phyloP scores from a whole-genome alignment of 306 rosid genomes.

The Echinosophora koreensis region DNA sequence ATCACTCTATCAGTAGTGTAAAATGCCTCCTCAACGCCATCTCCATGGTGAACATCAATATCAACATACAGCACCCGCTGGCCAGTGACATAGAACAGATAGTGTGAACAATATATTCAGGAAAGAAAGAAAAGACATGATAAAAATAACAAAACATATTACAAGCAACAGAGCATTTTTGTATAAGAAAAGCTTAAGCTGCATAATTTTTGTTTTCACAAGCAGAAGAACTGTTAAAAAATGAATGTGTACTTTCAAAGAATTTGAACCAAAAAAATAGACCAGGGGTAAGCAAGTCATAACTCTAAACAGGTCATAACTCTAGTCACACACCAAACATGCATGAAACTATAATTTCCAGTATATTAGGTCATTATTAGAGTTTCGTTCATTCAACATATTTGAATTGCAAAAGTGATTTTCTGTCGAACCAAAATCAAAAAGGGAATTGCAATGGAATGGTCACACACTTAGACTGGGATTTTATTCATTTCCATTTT shows the following conservation, averaged over 20 bases:
- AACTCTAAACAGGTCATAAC: background rate
- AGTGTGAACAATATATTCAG: conserved; percentile 7
- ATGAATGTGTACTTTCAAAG: background rate
- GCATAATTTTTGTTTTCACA: background rate
- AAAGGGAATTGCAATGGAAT: background rate
- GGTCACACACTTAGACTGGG: background rate
- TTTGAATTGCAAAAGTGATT: background rate
- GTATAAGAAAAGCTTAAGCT: background rate
- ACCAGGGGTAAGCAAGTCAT: background rate
- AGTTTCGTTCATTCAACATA: background rate
- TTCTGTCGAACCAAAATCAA: background rate
- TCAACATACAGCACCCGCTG: conserved; percentile 93
- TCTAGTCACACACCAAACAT: background rate
- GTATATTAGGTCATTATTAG: background rate
- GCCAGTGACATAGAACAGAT: conserved; percentile 39
- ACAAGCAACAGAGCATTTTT: background rate
- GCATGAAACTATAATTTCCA: background rate
- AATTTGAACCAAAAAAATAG: background rate
- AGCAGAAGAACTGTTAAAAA: background rate
- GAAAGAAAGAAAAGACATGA: background rate
- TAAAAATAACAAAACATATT: conserved; percentile 8
- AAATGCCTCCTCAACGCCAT: conserved; percentile 95
- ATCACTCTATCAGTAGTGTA: conserved; percentile 92
- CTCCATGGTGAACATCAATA: conserved; percentile 93
- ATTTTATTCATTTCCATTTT: background rate